These are phyloP conservation scores for Gloeophyllum trabeum DNA, from an alignment of 768 basidiomycete species.

Conservation along the genomic window DNA sequence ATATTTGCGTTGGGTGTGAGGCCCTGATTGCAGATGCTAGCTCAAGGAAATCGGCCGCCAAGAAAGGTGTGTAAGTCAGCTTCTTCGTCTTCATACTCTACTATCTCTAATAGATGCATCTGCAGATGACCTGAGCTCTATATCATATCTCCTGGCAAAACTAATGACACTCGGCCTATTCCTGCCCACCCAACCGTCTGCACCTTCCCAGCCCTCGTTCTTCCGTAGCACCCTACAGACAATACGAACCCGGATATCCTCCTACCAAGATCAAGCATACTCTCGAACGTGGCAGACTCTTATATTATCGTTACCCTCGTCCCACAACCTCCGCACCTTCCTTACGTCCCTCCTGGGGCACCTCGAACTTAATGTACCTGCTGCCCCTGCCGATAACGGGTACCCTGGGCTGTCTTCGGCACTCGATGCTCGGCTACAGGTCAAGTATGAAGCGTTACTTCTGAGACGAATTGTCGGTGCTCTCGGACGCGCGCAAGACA, in stretches of 20 bases:
- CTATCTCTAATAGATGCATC: too few species aligned
- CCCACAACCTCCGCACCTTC: not conserved
- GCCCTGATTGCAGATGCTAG: not conserved
- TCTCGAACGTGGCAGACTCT: slow-evolving; percentile 49
- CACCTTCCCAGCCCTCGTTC: slow-evolving; percentile 63
- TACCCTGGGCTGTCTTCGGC: too few species aligned
- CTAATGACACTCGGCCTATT: slow-evolving; percentile 61
- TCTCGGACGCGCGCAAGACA: slow-evolving; percentile 14
- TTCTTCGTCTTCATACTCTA: too few species aligned
- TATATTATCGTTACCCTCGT: slow-evolving; percentile 40
- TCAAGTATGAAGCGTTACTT: slow-evolving; percentile 44
- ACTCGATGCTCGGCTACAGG: slow-evolving; percentile 22
- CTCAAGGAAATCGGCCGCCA: too few species aligned
- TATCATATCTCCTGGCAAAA: slow-evolving; percentile 51
- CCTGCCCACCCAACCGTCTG: slow-evolving; percentile 33
- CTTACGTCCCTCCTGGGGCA: not conserved
- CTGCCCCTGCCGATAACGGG: too few species aligned
- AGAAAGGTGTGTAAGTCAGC: too few species aligned
- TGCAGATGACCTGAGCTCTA: slow-evolving; percentile 26
- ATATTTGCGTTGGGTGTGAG: slow-evolving; percentile 42
- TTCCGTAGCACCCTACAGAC: slow-evolving; percentile 39
- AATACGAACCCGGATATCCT: slow-evolving; percentile 30
- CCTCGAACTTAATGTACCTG: too few species aligned
- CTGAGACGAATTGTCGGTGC: slow-evolving; percentile 44
- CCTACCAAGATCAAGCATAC: slow-evolving; percentile 23